Evolutionary conservation across 2,329 filamentous ascomycete species (phyloP).

Genomic region (Aspergillus ochraceoroseus): DNA sequence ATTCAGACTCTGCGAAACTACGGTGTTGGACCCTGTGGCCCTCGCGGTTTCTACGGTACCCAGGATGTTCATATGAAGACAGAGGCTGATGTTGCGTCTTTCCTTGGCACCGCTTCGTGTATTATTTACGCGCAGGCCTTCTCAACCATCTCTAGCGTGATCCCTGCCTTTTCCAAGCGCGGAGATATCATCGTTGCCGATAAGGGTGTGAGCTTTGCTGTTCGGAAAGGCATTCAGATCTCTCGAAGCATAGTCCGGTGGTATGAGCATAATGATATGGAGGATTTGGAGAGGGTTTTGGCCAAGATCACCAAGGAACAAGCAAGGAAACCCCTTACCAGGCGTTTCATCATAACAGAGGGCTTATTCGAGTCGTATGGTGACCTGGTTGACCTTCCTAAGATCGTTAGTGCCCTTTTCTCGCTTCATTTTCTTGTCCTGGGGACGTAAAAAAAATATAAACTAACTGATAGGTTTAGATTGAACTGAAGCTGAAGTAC

Average conservation of each 20-base stretch:
- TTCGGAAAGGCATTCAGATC: constrained; percentile 90
- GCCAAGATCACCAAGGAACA: constrained; percentile 83
- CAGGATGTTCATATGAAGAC: constrained; percentile 98
- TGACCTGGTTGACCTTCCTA: constrained; percentile 78
- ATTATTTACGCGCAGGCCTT: constrained; percentile 97
- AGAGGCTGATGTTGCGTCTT: constrained; percentile 86
- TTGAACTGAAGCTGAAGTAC: constrained; percentile 91
- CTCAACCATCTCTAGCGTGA: constrained; percentile 93
- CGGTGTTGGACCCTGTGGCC: constrained; percentile 92
- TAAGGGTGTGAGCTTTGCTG: constrained; percentile 85
- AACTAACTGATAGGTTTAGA: constrained; percentile 41
- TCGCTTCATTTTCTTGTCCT: background rate
- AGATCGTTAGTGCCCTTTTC: constrained; percentile 56
- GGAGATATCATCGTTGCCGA: constrained; percentile 97
- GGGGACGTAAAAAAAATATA: background rate
- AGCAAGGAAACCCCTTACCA: constrained; percentile 78
- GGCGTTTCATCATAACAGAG: constrained; percentile 93
- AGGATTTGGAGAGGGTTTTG: constrained; percentile 81
- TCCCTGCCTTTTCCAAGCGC: constrained; percentile 93
- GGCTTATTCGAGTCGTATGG: constrained; percentile 88
- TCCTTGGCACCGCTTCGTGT: constrained; percentile 78
- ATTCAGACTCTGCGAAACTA: constrained; percentile 92
- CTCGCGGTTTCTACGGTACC: constrained; percentile 95
- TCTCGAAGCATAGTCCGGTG: constrained; percentile 85
- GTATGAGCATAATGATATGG: constrained; percentile 96